Evolutionary conservation across 208 protist genomes (phyloP).

Genomic region (Trypanosoma avium): DNA sequence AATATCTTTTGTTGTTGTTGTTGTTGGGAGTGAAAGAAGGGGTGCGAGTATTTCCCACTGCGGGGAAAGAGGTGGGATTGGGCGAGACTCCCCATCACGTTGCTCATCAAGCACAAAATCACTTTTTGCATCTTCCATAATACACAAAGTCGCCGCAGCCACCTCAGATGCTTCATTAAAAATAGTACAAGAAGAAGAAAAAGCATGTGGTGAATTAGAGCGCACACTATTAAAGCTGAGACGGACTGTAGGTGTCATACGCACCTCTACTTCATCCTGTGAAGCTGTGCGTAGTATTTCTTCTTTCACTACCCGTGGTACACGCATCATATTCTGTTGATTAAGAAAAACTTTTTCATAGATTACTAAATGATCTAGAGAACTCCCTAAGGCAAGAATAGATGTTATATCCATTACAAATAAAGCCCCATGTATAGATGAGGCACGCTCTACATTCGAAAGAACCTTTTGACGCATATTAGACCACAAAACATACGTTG

Average conservation of each 20-base stretch:
- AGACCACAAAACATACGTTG: conserved; percentile 33
- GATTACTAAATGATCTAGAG: conserved; percentile 23
- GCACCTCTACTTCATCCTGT: neutral
- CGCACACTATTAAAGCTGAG: conserved; percentile 14
- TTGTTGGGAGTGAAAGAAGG: conserved; percentile 8
- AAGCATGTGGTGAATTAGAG: conserved; percentile 2
- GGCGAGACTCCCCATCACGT: conserved; percentile 37
- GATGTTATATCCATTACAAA: conserved; percentile 74
- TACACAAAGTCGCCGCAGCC: conserved; percentile 41
- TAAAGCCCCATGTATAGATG: conserved; percentile 24
- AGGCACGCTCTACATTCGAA: conserved; percentile 24
- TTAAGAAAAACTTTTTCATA: conserved; percentile 53
- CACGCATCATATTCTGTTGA: conserved; percentile 74
- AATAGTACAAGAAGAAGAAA: neutral
- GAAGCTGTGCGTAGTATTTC: conserved; percentile 29
- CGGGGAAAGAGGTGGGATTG: conserved; percentile 33
- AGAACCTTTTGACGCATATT: conserved; percentile 40
- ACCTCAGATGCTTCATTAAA: conserved; percentile 30
- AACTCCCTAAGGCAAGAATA: conserved; percentile 54
- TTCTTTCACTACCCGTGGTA: conserved; percentile 51
- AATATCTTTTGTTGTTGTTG: conserved; percentile 15
- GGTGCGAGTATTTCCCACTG: conserved; percentile 45
- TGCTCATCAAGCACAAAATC: conserved; percentile 72
- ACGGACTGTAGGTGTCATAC: conserved; percentile 1
- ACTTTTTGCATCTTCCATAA: conserved; percentile 58